phyloP scores from a whole-genome alignment of 1,284 basidiomycete genomes.

The Marasmius oreades region DNA sequence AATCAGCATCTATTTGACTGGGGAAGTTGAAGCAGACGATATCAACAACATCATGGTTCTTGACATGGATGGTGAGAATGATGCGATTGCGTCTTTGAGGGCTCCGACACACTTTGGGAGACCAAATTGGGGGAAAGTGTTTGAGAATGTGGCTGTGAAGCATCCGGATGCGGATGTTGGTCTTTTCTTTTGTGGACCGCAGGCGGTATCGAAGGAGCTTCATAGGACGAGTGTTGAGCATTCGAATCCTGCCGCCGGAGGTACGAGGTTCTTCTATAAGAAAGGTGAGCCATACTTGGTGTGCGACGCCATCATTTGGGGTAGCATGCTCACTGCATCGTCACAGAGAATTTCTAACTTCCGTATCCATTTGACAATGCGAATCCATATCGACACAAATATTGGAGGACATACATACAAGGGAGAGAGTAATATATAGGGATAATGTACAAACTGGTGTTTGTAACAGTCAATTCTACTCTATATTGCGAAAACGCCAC shows the following conservation, averaged over 20 bases:
- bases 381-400: neutral
- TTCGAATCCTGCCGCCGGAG: conserved; percentile 59
- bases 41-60: conserved; percentile 88
- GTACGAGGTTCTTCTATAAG: conserved; percentile 86
- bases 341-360: neutral
- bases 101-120: conserved; percentile 92
- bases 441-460: no score
- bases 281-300: conserved; percentile 46
- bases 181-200: conserved; percentile 85
- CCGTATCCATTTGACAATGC: neutral
- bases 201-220: conserved; percentile 64
- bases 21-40: conserved; percentile 83
- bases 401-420: no score
- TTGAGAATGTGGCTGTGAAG: conserved; percentile 69
- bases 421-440: no score
- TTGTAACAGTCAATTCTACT: no score
- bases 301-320: neutral
- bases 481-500: no score
- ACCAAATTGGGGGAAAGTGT: conserved; percentile 90
- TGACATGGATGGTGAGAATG: conserved; percentile 85
- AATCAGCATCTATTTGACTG: conserved; percentile 90
- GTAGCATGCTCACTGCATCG: neutral
- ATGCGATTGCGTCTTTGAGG: conserved; percentile 80
- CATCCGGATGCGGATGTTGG: conserved; percentile 85
- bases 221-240: conserved; percentile 83